A percentile compares a stretch with the other conserved stretches of the same genome.
Conservation (phyloP, 1,284 basidiomycete species). For the Sanghuangporus sanghuang region DNA sequence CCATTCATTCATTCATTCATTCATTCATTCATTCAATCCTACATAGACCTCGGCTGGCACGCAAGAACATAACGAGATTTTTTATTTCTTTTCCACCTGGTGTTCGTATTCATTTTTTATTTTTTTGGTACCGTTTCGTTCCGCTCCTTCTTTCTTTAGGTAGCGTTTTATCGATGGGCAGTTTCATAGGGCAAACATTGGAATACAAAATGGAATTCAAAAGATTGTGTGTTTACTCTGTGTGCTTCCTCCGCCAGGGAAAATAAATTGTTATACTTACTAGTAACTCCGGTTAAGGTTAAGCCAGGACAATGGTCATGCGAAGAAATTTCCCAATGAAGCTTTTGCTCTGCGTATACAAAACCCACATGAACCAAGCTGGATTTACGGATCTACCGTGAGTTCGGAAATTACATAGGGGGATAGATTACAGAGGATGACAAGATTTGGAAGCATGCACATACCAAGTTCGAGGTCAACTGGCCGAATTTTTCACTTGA, state of each 20-base stretch:
- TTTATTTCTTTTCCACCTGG: background rate
- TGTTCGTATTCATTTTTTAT: background rate
- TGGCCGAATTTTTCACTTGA: background rate
- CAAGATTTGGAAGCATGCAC: background rate
- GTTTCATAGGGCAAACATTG: background rate
- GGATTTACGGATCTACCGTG: too few relatives aligned
- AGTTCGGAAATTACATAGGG: background rate
- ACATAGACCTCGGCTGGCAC: constrained; percentile 2
- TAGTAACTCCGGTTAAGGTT: background rate
- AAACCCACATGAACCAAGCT: too few relatives aligned
- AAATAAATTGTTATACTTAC: background rate
- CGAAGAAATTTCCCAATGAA: too few relatives aligned
- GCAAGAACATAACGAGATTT: background rate
- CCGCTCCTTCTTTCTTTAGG: background rate
- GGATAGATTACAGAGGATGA: background rate
- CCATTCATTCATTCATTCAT: too few relatives aligned
- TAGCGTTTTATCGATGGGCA: background rate
- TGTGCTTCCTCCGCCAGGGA: background rate
- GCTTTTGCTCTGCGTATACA: too few relatives aligned
- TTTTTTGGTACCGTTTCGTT: background rate
- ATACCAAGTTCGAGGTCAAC: background rate
- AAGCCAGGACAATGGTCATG: background rate
- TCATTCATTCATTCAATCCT: background rate
- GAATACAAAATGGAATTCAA: too few relatives aligned
- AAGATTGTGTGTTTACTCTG: too few relatives aligned